Conservation (phyloP, 495 filamentous ascomycete species). For the Neurospora tetrasperma region DNA sequence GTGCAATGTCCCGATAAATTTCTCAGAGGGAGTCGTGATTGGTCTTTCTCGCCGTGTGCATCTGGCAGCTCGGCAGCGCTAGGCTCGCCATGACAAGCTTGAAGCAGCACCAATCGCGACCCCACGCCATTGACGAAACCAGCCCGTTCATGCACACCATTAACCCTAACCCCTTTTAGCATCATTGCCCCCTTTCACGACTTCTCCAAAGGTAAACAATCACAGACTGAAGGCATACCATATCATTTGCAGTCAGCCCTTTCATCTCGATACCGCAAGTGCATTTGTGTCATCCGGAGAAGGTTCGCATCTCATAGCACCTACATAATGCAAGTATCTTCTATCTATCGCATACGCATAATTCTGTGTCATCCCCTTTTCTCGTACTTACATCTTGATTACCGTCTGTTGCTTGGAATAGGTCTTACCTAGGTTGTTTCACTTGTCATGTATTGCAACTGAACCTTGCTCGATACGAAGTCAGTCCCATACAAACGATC, state of each 20-base stretch:
- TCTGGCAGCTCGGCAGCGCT: slow-evolving; percentile 14
- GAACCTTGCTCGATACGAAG: background rate
- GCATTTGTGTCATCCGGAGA: background rate
- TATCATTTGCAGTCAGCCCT: background rate
- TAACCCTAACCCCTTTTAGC: background rate
- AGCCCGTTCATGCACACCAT: background rate
- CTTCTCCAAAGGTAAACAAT: background rate
- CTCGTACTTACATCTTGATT: background rate
- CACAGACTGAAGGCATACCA: background rate
- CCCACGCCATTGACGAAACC: background rate
- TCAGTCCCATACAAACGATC: background rate
- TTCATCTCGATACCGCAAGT: background rate
- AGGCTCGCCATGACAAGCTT: slow-evolving; percentile 5
- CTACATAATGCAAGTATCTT: background rate
- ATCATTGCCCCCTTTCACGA: background rate
- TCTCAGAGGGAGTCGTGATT: slow-evolving; percentile 15
- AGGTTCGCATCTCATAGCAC: background rate
- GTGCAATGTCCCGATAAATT: slow-evolving; percentile 20
- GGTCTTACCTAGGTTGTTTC: background rate
- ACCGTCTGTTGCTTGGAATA: background rate
- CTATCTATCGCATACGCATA: background rate
- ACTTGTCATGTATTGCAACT: background rate
- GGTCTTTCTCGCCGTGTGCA: background rate
- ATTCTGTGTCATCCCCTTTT: background rate
- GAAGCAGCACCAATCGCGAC: background rate